Conservation (phyloP, 1,139 yeast species). For the Hemisphaericaspora xylanilytica region DNA sequence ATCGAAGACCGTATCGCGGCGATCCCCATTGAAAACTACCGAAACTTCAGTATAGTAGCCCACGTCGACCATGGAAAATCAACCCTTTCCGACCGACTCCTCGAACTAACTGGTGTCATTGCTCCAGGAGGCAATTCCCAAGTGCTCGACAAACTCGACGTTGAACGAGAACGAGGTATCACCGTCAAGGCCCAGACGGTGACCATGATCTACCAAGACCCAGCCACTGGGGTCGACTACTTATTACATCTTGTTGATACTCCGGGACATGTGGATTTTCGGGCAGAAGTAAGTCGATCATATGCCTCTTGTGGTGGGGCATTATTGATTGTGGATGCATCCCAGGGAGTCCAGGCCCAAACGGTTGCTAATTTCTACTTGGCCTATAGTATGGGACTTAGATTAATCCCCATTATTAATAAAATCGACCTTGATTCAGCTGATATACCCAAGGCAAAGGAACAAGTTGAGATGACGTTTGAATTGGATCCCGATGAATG, state of each 20-base stretch:
- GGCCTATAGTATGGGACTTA: conserved; percentile 82
- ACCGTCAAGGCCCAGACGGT: conserved; percentile 97
- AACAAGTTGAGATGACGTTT: conserved; percentile 80
- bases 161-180: conserved; percentile 92
- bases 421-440: conserved; percentile 91
- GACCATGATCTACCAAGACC: conserved; percentile 79
- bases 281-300: conserved; percentile 90
- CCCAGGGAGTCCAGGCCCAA: conserved; percentile 97
- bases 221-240: conserved; percentile 59
- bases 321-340: conserved; percentile 82
- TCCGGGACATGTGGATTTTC: conserved; percentile 96
- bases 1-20: conserved; percentile 57
- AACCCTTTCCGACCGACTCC: conserved; percentile 79
- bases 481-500: conserved; percentile 76
- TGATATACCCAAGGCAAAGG: conserved; percentile 75
- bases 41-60: conserved; percentile 94
- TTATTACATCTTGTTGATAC: conserved; percentile 90
- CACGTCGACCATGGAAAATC: conserved; percentile 98
- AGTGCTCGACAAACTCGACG: conserved; percentile 86
- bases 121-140: conserved; percentile 78
- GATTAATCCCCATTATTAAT: conserved; percentile 84
- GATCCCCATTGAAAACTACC: conserved; percentile 77
- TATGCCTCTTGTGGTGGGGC: conserved; percentile 98
- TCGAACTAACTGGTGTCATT: conserved; percentile 88
- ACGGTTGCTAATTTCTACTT: conserved; percentile 93